A percentile compares a stretch with the other conserved stretches of the same genome.
These are phyloP conservation scores for Dendrothele bispora DNA, from an alignment of 768 basidiomycete genomes.

Conservation along the genomic window DNA sequence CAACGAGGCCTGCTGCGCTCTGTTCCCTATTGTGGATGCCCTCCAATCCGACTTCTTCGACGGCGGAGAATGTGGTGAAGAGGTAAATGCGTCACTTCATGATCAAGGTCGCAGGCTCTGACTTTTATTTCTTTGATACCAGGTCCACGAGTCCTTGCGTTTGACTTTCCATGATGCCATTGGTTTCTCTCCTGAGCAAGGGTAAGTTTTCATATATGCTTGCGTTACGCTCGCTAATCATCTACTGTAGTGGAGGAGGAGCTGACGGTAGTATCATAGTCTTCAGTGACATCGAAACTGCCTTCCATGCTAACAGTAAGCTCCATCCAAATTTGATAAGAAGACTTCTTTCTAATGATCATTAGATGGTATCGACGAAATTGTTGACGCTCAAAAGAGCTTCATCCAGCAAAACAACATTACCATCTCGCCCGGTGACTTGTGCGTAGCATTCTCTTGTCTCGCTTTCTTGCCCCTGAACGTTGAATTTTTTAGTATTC, in stretches of 20 bases:
- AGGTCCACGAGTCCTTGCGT: slow-evolving; percentile 30
- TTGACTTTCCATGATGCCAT: slow-evolving; percentile 45
- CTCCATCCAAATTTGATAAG: background rate
- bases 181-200: slow-evolving; percentile 33
- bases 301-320: slow-evolving; percentile 38
- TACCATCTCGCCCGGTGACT: slow-evolving; percentile 41
- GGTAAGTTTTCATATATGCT: no score
- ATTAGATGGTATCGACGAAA: slow-evolving; percentile 29
- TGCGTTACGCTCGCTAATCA: background rate
- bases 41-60: no score
- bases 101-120: background rate
- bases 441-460: slow-evolving; percentile 29
- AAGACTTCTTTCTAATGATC: background rate
- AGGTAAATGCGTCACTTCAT: no score
- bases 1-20: background rate
- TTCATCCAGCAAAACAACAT: slow-evolving; percentile 36
- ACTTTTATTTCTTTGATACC: background rate
- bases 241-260: slow-evolving; percentile 38
- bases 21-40: no score
- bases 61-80: slow-evolving; percentile 27
- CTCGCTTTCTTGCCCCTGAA: no score
- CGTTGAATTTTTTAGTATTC: slow-evolving; percentile 15
- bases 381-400: slow-evolving; percentile 34
- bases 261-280: slow-evolving; percentile 51
- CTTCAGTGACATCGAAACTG: slow-evolving; percentile 41